Conservation (phyloP, 2,329 filamentous ascomycete species). For the Knoxdaviesia capensis region DNA sequence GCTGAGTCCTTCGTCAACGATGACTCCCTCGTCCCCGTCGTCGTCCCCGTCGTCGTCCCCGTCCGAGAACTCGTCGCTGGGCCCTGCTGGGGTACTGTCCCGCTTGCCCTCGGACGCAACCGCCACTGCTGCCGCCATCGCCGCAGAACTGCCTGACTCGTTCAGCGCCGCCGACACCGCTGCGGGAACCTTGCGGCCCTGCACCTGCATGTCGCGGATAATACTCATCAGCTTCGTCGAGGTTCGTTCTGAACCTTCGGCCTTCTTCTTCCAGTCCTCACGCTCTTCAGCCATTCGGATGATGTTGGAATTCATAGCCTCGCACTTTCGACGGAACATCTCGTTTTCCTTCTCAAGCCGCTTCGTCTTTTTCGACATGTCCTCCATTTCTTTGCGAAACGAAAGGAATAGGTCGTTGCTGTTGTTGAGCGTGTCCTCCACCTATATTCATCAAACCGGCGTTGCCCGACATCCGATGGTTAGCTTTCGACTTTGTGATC, state of each 20-base stretch:
- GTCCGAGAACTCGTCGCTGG: slow-evolving; percentile 41
- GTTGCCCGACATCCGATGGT: slow-evolving; percentile 4
- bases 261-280: slow-evolving; percentile 67
- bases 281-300: slow-evolving; percentile 94
- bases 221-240: slow-evolving; percentile 63
- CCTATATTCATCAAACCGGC: slow-evolving; percentile 28
- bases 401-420: slow-evolving; percentile 95
- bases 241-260: slow-evolving; percentile 22
- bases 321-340: slow-evolving; percentile 75
- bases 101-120: not conserved
- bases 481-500: too few relatives aligned
- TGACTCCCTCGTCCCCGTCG: slow-evolving; percentile 39
- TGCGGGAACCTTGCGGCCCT: slow-evolving; percentile 59
- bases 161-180: slow-evolving; percentile 41
- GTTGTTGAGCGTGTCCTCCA: slow-evolving; percentile 96
- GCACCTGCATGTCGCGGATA: slow-evolving; percentile 90
- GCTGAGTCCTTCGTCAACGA: slow-evolving; percentile 31
- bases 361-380: slow-evolving; percentile 99
- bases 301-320: slow-evolving; percentile 84
- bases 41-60: slow-evolving; percentile 41
- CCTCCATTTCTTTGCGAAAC: slow-evolving; percentile 97
- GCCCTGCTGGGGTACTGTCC: slow-evolving; percentile 9
- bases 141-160: slow-evolving; percentile 16
- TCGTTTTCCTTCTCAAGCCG: slow-evolving; percentile 93
- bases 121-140: slow-evolving; percentile 9